Evolutionary conservation across 495 filamentous ascomycete genomes (phyloP), one percentile per base, ranked within the genome.

Genomic region (Podospora pseudopauciseta): DNA sequence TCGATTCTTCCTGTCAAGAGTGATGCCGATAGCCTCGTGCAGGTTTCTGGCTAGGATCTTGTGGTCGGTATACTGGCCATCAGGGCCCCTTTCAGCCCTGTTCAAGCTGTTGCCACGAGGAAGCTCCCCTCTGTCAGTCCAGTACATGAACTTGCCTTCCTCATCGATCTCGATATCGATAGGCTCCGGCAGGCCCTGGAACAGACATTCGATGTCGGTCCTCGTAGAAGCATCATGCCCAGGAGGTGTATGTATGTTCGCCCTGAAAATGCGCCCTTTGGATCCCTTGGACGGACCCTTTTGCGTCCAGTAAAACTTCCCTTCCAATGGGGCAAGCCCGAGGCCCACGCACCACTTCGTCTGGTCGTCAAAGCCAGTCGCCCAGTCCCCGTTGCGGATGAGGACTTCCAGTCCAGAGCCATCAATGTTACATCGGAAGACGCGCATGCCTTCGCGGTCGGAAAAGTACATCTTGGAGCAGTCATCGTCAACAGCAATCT

Each of bases 91-190:
- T 19, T 9, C 16, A n/a, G 65, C 66, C 27, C 64, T 30, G 71
- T 83, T 84, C 66, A 87, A 60, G 32, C 80, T 81, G 69, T 82
- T 82, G 0, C 85, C 84, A 0, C 73, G 54, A 0, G 83, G 83
- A 7, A 78, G 76, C 72, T 87, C 84, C 1, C 85, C 85, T 0
- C 84, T 79, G 68, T 86, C 85, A 0, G 85, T 86, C 86, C 84
- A 87, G 69, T 85, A 87, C 28, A 87, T 67, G 19, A 63, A 73
- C 23, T 76, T 66, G 1, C 63, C 67, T 18, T 74, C 71, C n/a
- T 61, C 66, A 65, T 87, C 83, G 1, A 87, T 57, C 56, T 84
- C 80, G 9, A 87, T 72, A 71, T 88, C 84, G 73, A 88, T 86
- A 1, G 84, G 83, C 67, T 88, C 85, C 0, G 86, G 85, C 15